Conservation (phyloP, 129 eudicot genomes). For the Ambrosia trifida region DNA sequence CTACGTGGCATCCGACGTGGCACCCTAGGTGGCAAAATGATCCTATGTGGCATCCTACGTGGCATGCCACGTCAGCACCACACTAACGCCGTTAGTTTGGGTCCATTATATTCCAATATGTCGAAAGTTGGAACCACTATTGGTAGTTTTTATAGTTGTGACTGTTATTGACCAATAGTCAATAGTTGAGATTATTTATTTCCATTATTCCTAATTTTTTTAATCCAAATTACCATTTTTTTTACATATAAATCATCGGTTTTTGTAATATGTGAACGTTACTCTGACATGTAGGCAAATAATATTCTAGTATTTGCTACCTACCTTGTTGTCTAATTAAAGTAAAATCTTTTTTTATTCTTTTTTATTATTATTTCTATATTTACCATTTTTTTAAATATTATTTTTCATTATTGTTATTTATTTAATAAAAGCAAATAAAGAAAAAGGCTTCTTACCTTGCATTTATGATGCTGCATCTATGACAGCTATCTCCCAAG, state of each 20-base stretch:
- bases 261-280: slow-evolving; percentile 32
- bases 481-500: slow-evolving; percentile 38
- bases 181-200: no score
- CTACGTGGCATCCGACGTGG: no score
- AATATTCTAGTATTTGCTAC: slow-evolving; percentile 36
- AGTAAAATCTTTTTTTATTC: slow-evolving; percentile 25
- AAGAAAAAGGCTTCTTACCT: slow-evolving; percentile 47
- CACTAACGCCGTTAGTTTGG: no score
- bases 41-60: no score
- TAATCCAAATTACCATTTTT: neutral
- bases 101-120: no score
- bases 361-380: neutral
- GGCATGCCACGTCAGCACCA: no score
- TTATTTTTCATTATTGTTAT: neutral
- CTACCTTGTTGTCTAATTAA: slow-evolving; percentile 42
- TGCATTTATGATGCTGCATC: slow-evolving; percentile 36
- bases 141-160: no score
- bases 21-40: no score
- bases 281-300: slow-evolving; percentile 18
- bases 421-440: slow-evolving; percentile 22
- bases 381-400: neutral
- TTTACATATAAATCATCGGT: neutral
- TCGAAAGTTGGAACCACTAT: no score
- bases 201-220: no score
- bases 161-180: no score